Evolutionary conservation across 805 yeast genomes (phyloP), one percentile per base, ranked within the genome.

Genomic region (Ogataea philodendri): DNA sequence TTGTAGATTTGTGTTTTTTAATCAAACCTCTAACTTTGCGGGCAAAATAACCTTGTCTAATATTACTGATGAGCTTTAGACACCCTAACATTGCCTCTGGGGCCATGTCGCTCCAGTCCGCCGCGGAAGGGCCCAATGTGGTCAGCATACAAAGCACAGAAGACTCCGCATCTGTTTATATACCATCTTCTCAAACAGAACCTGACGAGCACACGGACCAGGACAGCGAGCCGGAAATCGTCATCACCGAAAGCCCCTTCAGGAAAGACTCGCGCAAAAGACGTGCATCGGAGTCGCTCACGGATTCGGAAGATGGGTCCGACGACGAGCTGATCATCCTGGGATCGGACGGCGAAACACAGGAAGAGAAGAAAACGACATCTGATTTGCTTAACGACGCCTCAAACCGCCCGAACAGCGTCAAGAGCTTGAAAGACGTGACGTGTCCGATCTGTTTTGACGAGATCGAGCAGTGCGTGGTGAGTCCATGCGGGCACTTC

Each of bases 381-480:
- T 56, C 48, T 3, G 69, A 67, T 29, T 27, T 53, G 30, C 39
- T 51, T 8, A 45, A 46, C 7, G 60, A 54, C 22, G 11, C 46
- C 27, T 31, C 45, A 2, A 36, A 43, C 18, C 45, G 56, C 15
- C 40, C 38, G 22, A 51, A 35, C 37, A 45, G 45, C 4, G 37
- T 41, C 7, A 62, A 59, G 27, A 50, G 62, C 2, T 51, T 65
- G 17, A 56, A 56, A 21, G 63, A 63, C 10, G 65, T 65, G 18
- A 55, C 54, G 20, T 76, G 83, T 49, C 77, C 79, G 0, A 70
- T 77, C 14, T 77, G 83, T 35, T 68, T 76, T 50, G 81, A 75
- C 7, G 64, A 69, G 4, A 76, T 78, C 3, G 67, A 61, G 10
- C 47, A 59, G 5, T 69, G 79, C 2, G 64, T 67, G 19, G 69